Conservation (phyloP, 345 rosid genomes). For the Combretum micranthum region DNA sequence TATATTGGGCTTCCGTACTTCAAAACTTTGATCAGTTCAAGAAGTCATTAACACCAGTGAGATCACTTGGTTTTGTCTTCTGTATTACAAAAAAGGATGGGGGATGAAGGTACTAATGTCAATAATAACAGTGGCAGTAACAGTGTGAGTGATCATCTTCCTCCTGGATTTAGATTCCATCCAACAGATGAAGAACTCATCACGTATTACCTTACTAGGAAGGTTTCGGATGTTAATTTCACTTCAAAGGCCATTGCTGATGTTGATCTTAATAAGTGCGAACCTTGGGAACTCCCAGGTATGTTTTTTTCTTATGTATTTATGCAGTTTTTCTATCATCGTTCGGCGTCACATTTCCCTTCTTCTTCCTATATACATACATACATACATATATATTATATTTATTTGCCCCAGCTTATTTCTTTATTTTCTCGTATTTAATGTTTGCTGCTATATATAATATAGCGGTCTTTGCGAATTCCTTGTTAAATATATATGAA, state of each 20-base stretch:
- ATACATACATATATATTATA: no score
- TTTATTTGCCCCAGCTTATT: no score
- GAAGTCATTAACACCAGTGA: no score
- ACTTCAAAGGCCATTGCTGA: constrained; percentile 77
- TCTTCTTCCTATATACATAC: background rate
- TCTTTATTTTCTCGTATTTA: no score
- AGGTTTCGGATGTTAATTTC: constrained; percentile 59
- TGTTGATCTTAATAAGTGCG: constrained; percentile 95
- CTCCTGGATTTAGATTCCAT: constrained; percentile 98
- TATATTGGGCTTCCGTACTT: no score
- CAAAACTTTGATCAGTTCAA: no score
- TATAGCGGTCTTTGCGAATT: no score
- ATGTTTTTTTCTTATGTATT: background rate
- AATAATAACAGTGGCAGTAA: constrained; percentile 5
- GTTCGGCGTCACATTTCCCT: background rate
- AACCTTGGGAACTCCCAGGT: constrained; percentile 99
- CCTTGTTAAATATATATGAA: no score
- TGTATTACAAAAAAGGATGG: no score
- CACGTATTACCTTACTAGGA: constrained; percentile 56
- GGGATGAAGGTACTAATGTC: no score
- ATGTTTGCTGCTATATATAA: no score
- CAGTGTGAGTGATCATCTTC: constrained; percentile 38
- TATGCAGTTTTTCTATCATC: background rate
- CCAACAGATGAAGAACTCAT: constrained; percentile 98
- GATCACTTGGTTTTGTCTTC: no score